Evolutionary conservation across 495 filamentous ascomycete genomes (phyloP).

Genomic region (Sporormia fimetaria): DNA sequence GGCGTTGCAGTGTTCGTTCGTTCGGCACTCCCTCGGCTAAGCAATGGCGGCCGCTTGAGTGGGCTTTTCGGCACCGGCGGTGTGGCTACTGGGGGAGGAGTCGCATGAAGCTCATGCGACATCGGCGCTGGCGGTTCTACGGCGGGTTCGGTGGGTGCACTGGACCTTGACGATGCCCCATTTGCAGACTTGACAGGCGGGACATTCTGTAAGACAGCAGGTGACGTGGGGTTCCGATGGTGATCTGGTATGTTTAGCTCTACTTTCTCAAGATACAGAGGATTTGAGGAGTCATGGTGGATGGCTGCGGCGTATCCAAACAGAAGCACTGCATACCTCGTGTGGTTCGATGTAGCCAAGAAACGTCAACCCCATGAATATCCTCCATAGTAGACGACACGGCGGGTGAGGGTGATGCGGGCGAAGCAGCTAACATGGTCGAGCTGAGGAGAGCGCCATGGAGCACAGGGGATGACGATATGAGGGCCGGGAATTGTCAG

Average conservation of each 20-base stretch:
- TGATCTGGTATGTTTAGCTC: too few species aligned
- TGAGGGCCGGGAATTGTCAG: constrained; percentile 12
- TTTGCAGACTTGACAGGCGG: too few species aligned
- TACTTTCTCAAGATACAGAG: too few species aligned
- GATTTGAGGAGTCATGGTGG: too few species aligned
- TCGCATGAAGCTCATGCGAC: background rate
- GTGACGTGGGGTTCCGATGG: too few species aligned
- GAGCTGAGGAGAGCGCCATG: constrained; percentile 16
- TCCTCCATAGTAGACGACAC: constrained; percentile 42
- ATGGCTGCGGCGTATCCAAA: too few species aligned
- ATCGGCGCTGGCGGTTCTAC: background rate
- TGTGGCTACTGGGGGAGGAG: constrained; percentile 18
- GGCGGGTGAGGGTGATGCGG: background rate
- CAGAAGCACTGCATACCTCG: constrained; percentile 41
- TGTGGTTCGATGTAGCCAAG: constrained; percentile 59
- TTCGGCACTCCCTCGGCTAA: constrained; percentile 31
- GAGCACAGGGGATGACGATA: background rate
- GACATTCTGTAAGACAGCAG: too few species aligned
- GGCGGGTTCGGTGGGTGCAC: background rate
- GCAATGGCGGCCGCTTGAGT: constrained; percentile 24
- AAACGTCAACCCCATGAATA: constrained; percentile 54
- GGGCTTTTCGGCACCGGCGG: constrained; percentile 26
- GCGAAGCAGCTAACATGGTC: constrained; percentile 1
- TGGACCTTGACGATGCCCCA: too few species aligned
- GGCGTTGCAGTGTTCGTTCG: constrained; percentile 24